Evolutionary conservation across 2,329 filamentous ascomycete genomes (phyloP).

Genomic region (Ophiocordyceps camponoti-rufipedis): DNA sequence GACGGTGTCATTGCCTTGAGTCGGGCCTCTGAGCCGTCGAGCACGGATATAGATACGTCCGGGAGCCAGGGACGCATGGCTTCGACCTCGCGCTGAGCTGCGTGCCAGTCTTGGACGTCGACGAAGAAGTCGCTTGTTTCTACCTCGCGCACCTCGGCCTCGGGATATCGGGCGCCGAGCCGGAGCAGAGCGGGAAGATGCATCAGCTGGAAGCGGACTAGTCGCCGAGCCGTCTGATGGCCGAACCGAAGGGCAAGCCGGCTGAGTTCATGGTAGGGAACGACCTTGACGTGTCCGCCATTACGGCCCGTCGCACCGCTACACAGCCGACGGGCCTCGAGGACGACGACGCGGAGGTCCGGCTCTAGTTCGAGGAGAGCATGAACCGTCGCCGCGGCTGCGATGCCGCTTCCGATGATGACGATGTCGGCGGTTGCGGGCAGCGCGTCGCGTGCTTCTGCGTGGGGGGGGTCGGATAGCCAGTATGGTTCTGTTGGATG

Average conservation of each 20-base stretch:
- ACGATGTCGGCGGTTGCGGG: conserved; percentile 25
- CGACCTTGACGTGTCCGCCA: conserved; percentile 30
- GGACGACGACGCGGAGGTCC: conserved; percentile 17
- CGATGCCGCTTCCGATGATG: conserved; percentile 37
- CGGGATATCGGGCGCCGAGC: conserved; percentile 17
- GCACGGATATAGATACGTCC: conserved; percentile 17
- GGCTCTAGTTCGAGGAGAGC: conserved; percentile 10
- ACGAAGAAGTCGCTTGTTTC: conserved; percentile 28
- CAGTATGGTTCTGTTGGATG: conserved; percentile 27
- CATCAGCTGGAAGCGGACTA: conserved; percentile 24
- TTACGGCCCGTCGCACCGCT: conserved; percentile 35
- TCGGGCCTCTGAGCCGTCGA: conserved; percentile 15
- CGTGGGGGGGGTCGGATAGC: conserved; percentile 23
- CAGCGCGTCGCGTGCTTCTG: conserved; percentile 17
- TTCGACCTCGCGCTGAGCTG: conserved; percentile 12
- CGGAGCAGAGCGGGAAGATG: conserved; percentile 20
- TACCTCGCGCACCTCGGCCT: conserved; percentile 23
- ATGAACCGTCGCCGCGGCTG: conserved; percentile 17
- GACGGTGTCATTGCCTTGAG: conserved; percentile 8
- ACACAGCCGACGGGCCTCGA: conserved; percentile 31
- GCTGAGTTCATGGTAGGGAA: conserved; percentile 23
- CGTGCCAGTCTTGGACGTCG: conserved; percentile 15
- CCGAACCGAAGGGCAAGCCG: conserved; percentile 13
- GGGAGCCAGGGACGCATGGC: conserved; percentile 19
- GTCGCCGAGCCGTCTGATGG: conserved; percentile 16